phyloP scores from a whole-genome alignment of 2,329 filamentous ascomycete genomes.

The Alternaria hordeiaustralica region DNA sequence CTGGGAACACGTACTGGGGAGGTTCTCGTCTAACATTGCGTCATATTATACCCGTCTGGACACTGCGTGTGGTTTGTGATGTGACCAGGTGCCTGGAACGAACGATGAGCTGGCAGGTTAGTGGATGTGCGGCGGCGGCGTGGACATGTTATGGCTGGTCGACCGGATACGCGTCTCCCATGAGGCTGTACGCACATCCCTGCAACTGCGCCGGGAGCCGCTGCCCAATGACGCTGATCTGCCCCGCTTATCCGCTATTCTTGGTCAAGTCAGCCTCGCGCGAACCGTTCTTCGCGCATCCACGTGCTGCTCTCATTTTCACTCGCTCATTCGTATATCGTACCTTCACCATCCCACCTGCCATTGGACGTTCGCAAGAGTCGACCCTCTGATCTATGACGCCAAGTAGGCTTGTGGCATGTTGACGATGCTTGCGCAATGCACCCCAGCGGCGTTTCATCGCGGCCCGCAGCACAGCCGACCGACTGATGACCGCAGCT shows the following conservation, averaged over 20 bases:
- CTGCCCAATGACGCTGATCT: conserved; percentile 14
- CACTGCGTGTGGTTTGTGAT: not conserved
- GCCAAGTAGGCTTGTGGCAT: not conserved
- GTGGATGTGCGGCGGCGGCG: conserved; percentile 1
- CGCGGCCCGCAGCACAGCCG: conserved; percentile 14
- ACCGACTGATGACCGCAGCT: not conserved
- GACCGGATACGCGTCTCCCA: conserved; percentile 14
- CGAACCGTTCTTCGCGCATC: not conserved
- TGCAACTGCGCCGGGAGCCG: conserved; percentile 14
- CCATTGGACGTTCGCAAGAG: not conserved
- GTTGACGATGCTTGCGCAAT: conserved; percentile 9
- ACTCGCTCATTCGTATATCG: not conserved
- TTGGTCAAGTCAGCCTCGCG: conserved; percentile 9
- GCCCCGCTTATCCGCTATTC: conserved; percentile 7
- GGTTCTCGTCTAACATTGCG: conserved; percentile 87
- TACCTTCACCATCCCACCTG: not conserved
- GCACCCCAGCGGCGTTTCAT: conserved; percentile 8
- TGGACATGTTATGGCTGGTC: conserved; percentile 5
- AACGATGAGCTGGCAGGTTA: not conserved
- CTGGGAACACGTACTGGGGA: conserved; percentile 65
- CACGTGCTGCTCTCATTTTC: not conserved
- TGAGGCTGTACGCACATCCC: conserved; percentile 17
- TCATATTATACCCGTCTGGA: conserved; percentile 17
- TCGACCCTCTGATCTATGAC: not conserved
- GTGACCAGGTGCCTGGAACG: not conserved